Percentiles rank a stretch among this genome's conserved stretches.
Evolutionary conservation across 768 basidiomycete genomes (phyloP).

Genomic region (Boletellus emodensis): DNA sequence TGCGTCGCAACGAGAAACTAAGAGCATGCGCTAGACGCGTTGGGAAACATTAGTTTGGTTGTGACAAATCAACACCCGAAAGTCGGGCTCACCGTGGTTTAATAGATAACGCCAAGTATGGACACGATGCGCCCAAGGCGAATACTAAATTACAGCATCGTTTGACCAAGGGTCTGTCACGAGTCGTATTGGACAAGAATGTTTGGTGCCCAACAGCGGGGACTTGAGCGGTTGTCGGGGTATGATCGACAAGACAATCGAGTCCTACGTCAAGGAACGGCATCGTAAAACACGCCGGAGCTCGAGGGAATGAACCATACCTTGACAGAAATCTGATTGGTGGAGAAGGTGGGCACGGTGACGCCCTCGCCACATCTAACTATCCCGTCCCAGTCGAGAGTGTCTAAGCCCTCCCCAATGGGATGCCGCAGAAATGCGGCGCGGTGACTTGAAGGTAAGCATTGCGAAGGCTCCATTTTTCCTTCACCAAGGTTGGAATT

Average conservation of each 20-base stretch:
- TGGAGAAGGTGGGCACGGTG: slow-evolving; percentile 43
- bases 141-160: slow-evolving; percentile 2
- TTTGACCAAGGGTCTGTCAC: slow-evolving; percentile 55
- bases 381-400: slow-evolving; percentile 63
- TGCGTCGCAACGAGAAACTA: not conserved
- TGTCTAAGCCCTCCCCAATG: slow-evolving; percentile 30
- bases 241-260: slow-evolving; percentile 46
- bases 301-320: slow-evolving; percentile 28
- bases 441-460: slow-evolving; percentile 19
- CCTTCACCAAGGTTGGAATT: slow-evolving; percentile 45
- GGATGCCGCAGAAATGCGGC: slow-evolving; percentile 4
- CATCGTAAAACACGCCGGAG: not conserved
- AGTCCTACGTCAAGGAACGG: slow-evolving; percentile 43
- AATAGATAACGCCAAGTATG: not conserved
- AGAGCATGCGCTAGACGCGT: not conserved
- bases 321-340: slow-evolving; percentile 46
- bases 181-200: slow-evolving; percentile 51
- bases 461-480: slow-evolving; percentile 42
- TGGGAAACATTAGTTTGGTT: not conserved
- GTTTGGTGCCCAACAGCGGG: slow-evolving; percentile 35
- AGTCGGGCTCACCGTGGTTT: not conserved
- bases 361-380: slow-evolving; percentile 38
- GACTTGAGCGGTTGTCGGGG: slow-evolving; percentile 38
- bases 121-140: not conserved
- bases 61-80: not conserved